A percentile compares a stretch with the other conserved stretches of the same genome.
Evolutionary conservation across 2,329 filamentous ascomycete species (phyloP).

Genomic region (Trichophyton simii): DNA sequence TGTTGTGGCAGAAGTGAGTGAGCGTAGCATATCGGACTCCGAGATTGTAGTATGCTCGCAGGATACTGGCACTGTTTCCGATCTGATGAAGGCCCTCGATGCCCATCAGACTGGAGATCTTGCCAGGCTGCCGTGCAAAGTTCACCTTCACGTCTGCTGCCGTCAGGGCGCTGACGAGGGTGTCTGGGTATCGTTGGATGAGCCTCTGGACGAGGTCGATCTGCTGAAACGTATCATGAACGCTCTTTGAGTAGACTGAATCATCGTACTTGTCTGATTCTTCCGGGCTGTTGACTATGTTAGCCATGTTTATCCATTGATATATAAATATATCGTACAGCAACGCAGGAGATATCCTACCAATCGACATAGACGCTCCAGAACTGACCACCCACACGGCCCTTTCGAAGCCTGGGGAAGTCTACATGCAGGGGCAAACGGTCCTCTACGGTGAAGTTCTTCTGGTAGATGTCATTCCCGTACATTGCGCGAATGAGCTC

Average conservation of each 20-base stretch:
- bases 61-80: conserved; percentile 56
- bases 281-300: not conserved
- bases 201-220: conserved; percentile 61
- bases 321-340: conserved; percentile 1
- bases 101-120: conserved; percentile 64
- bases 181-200: conserved; percentile 48
- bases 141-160: conserved; percentile 42
- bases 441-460: conserved; percentile 60
- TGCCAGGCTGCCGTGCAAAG: conserved; percentile 51
- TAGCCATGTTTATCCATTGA: conserved; percentile 3
- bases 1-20: conserved; percentile 89
- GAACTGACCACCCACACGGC: conserved; percentile 62
- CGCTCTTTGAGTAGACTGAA: conserved; percentile 33
- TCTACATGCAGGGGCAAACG: conserved; percentile 62
- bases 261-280: conserved; percentile 11
- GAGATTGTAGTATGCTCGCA: conserved; percentile 62
- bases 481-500: conserved; percentile 55
- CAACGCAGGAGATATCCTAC: conserved; percentile 24
- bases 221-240: conserved; percentile 58
- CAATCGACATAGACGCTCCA: conserved; percentile 76
- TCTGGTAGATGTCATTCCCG: conserved; percentile 64
- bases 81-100: conserved; percentile 90
- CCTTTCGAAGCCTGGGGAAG: conserved; percentile 57
- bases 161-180: conserved; percentile 48
- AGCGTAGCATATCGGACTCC: conserved; percentile 81